These are phyloP conservation scores for Abrus precatorius DNA, from an alignment of 306 rosid species.

Conservation along the genomic window DNA sequence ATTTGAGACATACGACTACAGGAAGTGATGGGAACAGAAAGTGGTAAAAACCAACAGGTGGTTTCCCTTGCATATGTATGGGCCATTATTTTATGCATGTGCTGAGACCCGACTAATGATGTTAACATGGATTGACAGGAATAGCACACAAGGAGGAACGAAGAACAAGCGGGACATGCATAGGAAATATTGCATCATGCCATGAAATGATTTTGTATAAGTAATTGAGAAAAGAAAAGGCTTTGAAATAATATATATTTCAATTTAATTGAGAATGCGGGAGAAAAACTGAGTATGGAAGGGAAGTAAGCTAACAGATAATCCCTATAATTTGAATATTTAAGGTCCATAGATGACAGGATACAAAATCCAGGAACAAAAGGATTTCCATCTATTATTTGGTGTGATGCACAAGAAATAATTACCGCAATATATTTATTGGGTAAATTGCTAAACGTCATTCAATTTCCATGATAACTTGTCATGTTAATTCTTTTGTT, in stretches of 20 bases:
- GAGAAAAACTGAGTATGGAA: conserved; percentile 5
- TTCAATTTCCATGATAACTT: conserved; percentile 6
- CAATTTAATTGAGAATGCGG: not conserved
- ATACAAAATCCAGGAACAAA: conserved; percentile 16
- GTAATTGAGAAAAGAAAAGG: conserved; percentile 2
- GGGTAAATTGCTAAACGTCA: conserved; percentile 12
- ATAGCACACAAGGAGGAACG: conserved; percentile 6
- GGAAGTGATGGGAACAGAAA: conserved; percentile 30
- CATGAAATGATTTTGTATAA: conserved; percentile 17
- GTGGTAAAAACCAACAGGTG: conserved; percentile 11
- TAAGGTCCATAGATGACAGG: conserved; percentile 12
- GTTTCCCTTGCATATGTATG: conserved; percentile 1
- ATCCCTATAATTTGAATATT: conserved; percentile 15
- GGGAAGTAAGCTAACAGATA: not conserved
- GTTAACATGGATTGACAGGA: conserved; percentile 8
- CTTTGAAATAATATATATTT: not conserved
- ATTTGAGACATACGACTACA: conserved; percentile 21
- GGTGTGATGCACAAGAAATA: not conserved
- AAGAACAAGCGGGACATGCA: conserved; percentile 26
- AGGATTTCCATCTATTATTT: not conserved
- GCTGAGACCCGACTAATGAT: not conserved
- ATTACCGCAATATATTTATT: conserved; percentile 14
- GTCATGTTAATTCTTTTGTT: conserved; percentile 10
- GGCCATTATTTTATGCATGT: not conserved
- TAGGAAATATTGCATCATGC: not conserved